Base-by-base conservation (phyloP, 805 yeast species). In the Starmerella riodocensis region DNA sequence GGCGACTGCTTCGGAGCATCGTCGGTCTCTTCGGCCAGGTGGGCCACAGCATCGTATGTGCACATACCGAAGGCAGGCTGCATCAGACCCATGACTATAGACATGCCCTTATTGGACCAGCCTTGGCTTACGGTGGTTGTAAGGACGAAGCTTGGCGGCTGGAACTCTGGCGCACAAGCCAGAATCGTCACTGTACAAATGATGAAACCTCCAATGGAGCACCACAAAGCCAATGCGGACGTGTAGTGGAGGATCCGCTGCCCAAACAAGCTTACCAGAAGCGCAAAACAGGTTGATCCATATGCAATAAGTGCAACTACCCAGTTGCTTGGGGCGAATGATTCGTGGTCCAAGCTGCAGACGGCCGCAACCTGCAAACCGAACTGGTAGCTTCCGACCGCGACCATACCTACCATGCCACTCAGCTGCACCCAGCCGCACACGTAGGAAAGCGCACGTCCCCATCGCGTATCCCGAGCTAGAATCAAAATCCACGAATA, bases 51-150 rank as follows among this genome's bases (percentile, higher is more conserved):
- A 52, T 77, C 85, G 36, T 75, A 63, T 47, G 83, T 76, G 21
- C 74, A 66, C 60, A 75, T 76, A 8, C 77, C 71, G 80, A 80
- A 77, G 40, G 73, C 70, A 5, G 82, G 79, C 53, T 76, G 76
- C 48, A 76, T 69, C 34, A 76, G 57, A n/a, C 84, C 83, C n/a
- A 74, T 71, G 40, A 76, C 67, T 53, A 76, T 73, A 0, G 80
- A 78, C 55, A 75, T 67, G 22, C 71, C 81, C 1, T 70, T 48
- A 2, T 70, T 62, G 8, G 61, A 48, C 79, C 81, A 75, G 29
- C 82, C 82, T 1, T 80, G 73, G 23, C 60, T 66, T 25, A 64
- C 56, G 45, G 73, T 74, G 17, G 65, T 62, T 4, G 58, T 64
- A 55, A 76, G 76, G 18, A 76, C 79, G 46, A 69, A 73, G 4